Evolutionary conservation across 352 stramenopile species (phyloP), one percentile per base, ranked within the genome.

Genomic region (Phytophthora cactorum): DNA sequence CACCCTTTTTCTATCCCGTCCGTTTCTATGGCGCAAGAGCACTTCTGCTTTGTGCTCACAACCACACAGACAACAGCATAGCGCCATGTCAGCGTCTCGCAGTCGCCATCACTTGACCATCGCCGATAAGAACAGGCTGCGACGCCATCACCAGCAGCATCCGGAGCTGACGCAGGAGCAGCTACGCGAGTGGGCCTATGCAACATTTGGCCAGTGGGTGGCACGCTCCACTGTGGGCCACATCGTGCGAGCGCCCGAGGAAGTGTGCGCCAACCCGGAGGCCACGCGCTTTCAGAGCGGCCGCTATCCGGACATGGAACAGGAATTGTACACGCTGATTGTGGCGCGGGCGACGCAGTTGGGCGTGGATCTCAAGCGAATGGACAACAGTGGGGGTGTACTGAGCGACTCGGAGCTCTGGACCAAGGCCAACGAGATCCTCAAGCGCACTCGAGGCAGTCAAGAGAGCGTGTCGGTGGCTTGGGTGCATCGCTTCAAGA

Each of bases 401-500:
- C 25, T 79, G 25, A 68, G 41, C 22, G 71, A 79, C 46, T 36
- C 68, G n/a, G 50, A 66, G 50, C 54, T 79, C 5, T 79, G 72
- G 67, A 51, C 59, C 12, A 70, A 66, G 15, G 72, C 72, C n/a
- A 79, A 79, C 46, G 72, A 79, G 63, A 70, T 79, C 52, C 68
- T 76, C 10, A 68, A 69, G 28, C 52, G 49, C 27, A 73, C 63
- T 31, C 39, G 52, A 5, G 67, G 67, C 47, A 70, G 64, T n/a
- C 49, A 56, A 34, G 53, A 70, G 39, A 66, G 62, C 28, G 71
- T 79, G 34, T 76, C 67, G 5, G 53, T 61, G 25, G 68, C 66
- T 2, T 79, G 72, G 72, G 72, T 79, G 25, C 64, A 76, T 52
- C 72, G 72, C 36, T 79, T 79, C 39, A 79, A 79, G 52, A 67